phyloP scores from a whole-genome alignment of 2,329 filamentous ascomycete genomes.

The Stagonosporopsis vannaccii region DNA sequence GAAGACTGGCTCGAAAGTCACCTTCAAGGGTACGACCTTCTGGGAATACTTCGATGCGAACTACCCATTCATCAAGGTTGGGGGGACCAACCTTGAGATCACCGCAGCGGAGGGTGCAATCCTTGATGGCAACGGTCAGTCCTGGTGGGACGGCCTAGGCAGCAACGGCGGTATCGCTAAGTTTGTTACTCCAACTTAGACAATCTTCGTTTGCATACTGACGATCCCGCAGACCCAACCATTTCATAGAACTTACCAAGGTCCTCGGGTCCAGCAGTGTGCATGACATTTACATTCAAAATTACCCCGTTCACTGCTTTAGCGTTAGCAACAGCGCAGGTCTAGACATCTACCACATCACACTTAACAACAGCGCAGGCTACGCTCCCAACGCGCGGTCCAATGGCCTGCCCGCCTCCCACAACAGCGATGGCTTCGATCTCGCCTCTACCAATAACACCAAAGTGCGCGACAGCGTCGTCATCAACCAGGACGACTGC shows the following conservation, averaged over 20 bases:
- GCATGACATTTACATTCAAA: conserved; percentile 59
- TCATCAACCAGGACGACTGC: conserved; percentile 68
- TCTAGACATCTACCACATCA: conserved; percentile 59
- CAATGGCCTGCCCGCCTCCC: conserved; percentile 9
- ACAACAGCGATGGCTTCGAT: conserved; percentile 17
- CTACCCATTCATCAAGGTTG: conserved; percentile 68
- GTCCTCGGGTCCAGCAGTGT: conserved; percentile 66
- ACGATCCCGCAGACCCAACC: conserved; percentile 3
- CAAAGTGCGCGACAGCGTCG: conserved; percentile 60
- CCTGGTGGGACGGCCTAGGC: conserved; percentile 60
- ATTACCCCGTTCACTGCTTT: conserved; percentile 64
- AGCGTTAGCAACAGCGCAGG: conserved; percentile 52
- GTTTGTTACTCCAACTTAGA: conserved; percentile 16
- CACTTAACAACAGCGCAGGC: conserved; percentile 66
- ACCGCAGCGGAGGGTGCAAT: conserved; percentile 64
- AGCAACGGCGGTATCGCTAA: conserved; percentile 55
- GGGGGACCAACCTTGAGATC: conserved; percentile 65
- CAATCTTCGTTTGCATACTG: conserved; percentile 14
- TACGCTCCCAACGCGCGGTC: conserved; percentile 43
- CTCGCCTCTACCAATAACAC: conserved; percentile 64
- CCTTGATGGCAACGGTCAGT: conserved; percentile 55
- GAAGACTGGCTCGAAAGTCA: conserved; percentile 61
- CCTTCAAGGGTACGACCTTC: conserved; percentile 69
- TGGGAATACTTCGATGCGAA: conserved; percentile 12
- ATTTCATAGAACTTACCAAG: conserved; percentile 38